These are phyloP conservation scores for Haplosporangium gracile DNA, from an alignment of 192 early-diverging fungal species.

Conservation along the genomic window DNA sequence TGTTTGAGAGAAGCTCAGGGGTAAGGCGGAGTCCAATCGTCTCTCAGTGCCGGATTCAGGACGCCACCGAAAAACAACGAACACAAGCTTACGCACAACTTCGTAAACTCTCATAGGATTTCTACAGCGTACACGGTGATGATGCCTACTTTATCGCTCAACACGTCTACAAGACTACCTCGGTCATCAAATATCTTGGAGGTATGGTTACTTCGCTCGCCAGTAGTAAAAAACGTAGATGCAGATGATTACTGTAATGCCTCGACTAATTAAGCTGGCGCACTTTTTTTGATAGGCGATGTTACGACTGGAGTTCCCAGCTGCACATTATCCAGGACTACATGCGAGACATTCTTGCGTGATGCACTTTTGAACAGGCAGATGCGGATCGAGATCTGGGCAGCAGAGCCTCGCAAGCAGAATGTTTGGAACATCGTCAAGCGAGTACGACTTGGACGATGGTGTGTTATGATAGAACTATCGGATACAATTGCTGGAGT, in stretches of 20 bases:
- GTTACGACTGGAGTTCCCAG: conserved; percentile 73
- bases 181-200: conserved; percentile 92
- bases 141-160: conserved; percentile 92
- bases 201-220: conserved; percentile 52
- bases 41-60: neutral
- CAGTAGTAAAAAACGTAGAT: neutral
- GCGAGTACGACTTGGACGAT: conserved; percentile 14
- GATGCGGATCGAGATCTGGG: conserved; percentile 90
- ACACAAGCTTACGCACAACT: neutral
- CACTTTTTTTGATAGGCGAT: conserved; percentile 47
- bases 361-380: conserved; percentile 83
- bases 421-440: conserved; percentile 66
- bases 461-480: neutral
- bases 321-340: conserved; percentile 83
- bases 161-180: conserved; percentile 89
- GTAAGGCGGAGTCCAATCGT: conserved; percentile 41
- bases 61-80: neutral
- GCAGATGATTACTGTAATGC: neutral
- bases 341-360: conserved; percentile 82
- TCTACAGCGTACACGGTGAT: conserved; percentile 91
- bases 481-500: neutral
- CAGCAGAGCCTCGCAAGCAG: conserved; percentile 57
- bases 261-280: neutral
- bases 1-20: conserved; percentile 79
- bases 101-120: conserved; percentile 63